Percentiles rank a stretch among this genome's conserved stretches.
phyloP scores from a whole-genome alignment of 768 basidiomycete species.

The Lactarius quietus region DNA sequence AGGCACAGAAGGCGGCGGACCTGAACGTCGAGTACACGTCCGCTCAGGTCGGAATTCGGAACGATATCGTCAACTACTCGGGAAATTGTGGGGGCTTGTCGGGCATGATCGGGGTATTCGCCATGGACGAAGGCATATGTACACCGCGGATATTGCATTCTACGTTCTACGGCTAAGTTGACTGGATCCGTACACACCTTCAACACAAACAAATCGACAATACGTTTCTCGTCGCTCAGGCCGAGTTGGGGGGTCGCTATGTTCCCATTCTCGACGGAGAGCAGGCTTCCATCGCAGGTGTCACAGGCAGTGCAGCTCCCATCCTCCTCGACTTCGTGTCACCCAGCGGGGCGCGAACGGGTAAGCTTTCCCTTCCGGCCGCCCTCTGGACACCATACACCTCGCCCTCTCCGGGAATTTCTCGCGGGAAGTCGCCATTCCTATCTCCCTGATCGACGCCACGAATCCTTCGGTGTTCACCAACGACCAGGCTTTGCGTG shows the following conservation, averaged over 20 bases:
- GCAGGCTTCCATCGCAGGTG: conserved; percentile 59
- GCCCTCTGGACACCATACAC: conserved; percentile 43
- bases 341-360: conserved; percentile 67
- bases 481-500: conserved; percentile 40
- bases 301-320: conserved; percentile 59
- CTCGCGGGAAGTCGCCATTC: conserved; percentile 27
- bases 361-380: conserved; percentile 64
- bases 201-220: conserved; percentile 78
- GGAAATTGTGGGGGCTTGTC: conserved; percentile 78
- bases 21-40: too few species aligned
- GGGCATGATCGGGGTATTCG: conserved; percentile 69
- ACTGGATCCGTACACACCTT: conserved; percentile 49
- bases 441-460: conserved; percentile 61
- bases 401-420: conserved; percentile 33
- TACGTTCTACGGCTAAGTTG: conserved; percentile 3
- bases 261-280: conserved; percentile 44
- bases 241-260: conserved; percentile 12
- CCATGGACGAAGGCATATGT: conserved; percentile 61
- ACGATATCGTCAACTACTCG: conserved; percentile 69
- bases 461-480: conserved; percentile 75
- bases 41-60: too few species aligned
- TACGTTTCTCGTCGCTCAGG: too few species aligned
- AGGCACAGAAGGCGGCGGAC: too few species aligned
- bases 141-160: conserved; percentile 25
- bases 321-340: conserved; percentile 64